A percentile compares a stretch with the other conserved stretches of the same genome.
Evolutionary conservation across 805 yeast species (phyloP).

Genomic region (Starmerella bombi): DNA sequence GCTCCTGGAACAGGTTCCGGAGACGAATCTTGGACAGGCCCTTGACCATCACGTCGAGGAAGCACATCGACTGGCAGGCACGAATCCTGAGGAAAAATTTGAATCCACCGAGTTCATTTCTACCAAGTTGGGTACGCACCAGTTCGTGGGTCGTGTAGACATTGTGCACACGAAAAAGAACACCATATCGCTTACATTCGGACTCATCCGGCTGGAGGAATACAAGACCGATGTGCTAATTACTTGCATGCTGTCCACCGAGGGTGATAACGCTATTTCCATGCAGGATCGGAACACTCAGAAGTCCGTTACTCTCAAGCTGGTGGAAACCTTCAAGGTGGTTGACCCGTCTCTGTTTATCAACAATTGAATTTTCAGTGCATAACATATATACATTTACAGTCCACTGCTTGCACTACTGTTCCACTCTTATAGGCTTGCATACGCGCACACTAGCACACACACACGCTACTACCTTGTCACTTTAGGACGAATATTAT

Average conservation of each 20-base stretch:
- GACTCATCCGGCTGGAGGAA: slow-evolving; percentile 17
- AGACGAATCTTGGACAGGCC: slow-evolving; percentile 14
- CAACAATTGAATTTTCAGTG: no score
- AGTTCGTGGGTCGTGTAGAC: slow-evolving; percentile 16
- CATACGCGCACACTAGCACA: no score
- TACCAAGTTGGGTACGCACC: slow-evolving; percentile 8
- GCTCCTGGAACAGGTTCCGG: slow-evolving; percentile 29
- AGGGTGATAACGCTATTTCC: not conserved
- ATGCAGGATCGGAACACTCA: slow-evolving; percentile 10
- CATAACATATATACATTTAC: no score
- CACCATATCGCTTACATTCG: slow-evolving; percentile 12
- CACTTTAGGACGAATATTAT: no score
- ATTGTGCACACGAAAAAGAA: slow-evolving; percentile 4
- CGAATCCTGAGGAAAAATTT: slow-evolving; percentile 3
- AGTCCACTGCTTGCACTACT: no score
- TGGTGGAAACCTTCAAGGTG: slow-evolving; percentile 13
- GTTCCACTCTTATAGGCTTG: no score
- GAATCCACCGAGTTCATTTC: slow-evolving; percentile 9
- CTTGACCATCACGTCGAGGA: slow-evolving; percentile 19
- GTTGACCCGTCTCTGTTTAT: slow-evolving; percentile 16
- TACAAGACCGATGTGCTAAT: slow-evolving; percentile 20
- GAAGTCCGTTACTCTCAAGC: slow-evolving; percentile 3
- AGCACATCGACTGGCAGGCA: slow-evolving; percentile 18
- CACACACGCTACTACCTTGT: no score
- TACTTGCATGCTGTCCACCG: slow-evolving; percentile 10